Base-by-base conservation (phyloP, 2,329 filamentous ascomycete species). In the Hymenoscyphus scutula region DNA sequence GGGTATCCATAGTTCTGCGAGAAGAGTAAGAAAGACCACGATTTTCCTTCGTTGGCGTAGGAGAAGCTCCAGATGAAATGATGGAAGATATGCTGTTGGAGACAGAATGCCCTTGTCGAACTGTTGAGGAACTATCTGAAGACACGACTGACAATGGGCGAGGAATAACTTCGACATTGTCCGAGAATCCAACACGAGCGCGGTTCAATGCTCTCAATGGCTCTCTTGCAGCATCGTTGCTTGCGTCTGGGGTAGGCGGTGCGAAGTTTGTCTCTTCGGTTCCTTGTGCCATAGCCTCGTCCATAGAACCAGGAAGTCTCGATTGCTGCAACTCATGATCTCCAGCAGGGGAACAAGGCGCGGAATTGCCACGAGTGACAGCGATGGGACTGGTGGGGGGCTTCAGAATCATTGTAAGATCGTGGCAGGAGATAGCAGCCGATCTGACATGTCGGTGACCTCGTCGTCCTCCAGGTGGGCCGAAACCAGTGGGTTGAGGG, bases 381-480 rank as follows among this genome's bases (percentile, higher is more conserved):
- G 62, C 55, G 34, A 56, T 67, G n/a, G 69, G 56, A 54, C 65
- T 63, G 25, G 54, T 67, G 19, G 62, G 58, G 23, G 71, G 71
- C 19, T 85, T 84, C 67, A 93, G 80, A 37, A 92, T 87, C 45
- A 83, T 79, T 11, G 87, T 86, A 25, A 97, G 77, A 72, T 97
- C 93, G 72, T 94, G 90, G 62, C 87, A 90, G 1, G 92, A 97
- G 58, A 97, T 64, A 78, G 82, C 29, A 32, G 83, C 84, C 37
- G 93, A 97, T 64, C 94, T 86, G 63, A 91, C 86, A 74, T 97
- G 93, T 19, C 84, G 85, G 76, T 96, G 91, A 17, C 89, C 87
- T 68, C 90, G 83, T 65, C 87, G 82, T 59, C 81, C 78, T 34
- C 77, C 77, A 51, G 84, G 79, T 32, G 80, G 80, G 8, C 79